A percentile compares a stretch with the other conserved stretches of the same genome.
These are phyloP conservation scores for Carex pumila DNA, from an alignment of 176 grass and related monocot genomes.

Conservation along the genomic window DNA sequence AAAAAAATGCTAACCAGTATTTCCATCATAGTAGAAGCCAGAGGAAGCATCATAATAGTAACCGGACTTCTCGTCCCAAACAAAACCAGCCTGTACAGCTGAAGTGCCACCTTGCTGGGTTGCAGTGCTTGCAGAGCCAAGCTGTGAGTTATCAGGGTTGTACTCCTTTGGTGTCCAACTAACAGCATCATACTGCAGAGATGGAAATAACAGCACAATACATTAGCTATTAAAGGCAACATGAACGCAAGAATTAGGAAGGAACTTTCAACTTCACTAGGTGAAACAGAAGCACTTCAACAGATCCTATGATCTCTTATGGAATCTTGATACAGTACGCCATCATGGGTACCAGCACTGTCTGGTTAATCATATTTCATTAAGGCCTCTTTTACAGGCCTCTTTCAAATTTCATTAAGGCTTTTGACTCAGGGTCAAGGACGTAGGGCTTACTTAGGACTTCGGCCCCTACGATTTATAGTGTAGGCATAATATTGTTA, in stretches of 20 bases:
- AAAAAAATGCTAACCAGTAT: slow-evolving; percentile 54
- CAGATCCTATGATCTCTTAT: not conserved
- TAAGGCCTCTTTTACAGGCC: too few relatives aligned
- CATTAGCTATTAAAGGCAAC: not conserved
- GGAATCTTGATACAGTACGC: not conserved
- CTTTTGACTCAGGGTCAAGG: too few relatives aligned
- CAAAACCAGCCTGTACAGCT: slow-evolving; percentile 76
- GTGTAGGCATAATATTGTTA: too few relatives aligned
- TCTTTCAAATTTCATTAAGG: not conserved
- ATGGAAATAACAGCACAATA: not conserved
- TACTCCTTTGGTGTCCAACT: slow-evolving; percentile 96
- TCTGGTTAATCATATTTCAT: not conserved
- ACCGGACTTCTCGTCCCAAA: slow-evolving; percentile 98
- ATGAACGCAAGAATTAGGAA: not conserved
- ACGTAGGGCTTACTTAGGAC: too few relatives aligned
- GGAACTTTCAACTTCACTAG: not conserved
- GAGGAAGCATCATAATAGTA: slow-evolving; percentile 98
- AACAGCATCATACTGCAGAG: slow-evolving; percentile 80
- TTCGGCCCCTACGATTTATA: too few relatives aligned
- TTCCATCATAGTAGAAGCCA: slow-evolving; percentile 99
- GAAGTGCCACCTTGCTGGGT: slow-evolving; percentile 31
- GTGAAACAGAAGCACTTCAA: not conserved
- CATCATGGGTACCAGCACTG: not conserved
- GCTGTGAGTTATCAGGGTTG: slow-evolving; percentile 66
- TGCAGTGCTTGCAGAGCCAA: slow-evolving; percentile 28